These are phyloP conservation scores for Chalara sp. DNA, from an alignment of 2,329 filamentous ascomycete species.

Conservation along the genomic window DNA sequence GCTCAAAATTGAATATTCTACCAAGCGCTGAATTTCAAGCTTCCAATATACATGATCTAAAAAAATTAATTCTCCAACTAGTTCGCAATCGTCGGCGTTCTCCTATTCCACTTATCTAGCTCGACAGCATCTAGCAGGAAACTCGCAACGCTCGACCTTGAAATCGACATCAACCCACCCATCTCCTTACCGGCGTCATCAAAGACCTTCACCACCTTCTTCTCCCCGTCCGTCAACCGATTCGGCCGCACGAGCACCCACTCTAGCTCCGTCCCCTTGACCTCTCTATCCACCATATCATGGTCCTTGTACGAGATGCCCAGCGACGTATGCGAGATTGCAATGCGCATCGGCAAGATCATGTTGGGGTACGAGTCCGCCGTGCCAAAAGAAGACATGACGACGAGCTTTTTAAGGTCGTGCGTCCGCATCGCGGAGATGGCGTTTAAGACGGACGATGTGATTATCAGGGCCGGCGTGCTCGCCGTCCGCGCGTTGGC, in stretches of 20 bases:
- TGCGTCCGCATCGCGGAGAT: conserved; percentile 29
- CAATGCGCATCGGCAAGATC: conserved; percentile 32
- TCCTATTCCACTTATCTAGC: conserved; percentile 34
- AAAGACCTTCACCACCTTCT: conserved; percentile 6
- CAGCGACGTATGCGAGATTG: conserved; percentile 42
- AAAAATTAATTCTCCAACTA: conserved; percentile 15
- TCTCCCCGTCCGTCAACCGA: conserved; percentile 9
- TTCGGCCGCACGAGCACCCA: conserved; percentile 11
- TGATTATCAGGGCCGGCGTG: conserved; percentile 34
- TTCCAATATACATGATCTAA: no score
- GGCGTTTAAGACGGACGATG: conserved; percentile 33
- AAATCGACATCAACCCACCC: conserved; percentile 9
- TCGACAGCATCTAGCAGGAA: conserved; percentile 40
- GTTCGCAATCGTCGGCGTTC: conserved; percentile 40
- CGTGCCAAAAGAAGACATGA: conserved; percentile 44
- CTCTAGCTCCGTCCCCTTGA: conserved; percentile 13
- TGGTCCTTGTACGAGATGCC: conserved; percentile 40
- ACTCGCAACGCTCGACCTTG: conserved; percentile 34
- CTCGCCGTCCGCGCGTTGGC: conserved; percentile 27
- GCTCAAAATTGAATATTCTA: no score
- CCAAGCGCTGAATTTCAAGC: no score
- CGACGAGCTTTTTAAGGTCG: conserved; percentile 35
- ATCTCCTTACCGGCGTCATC: conserved; percentile 12
- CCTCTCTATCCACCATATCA: conserved; percentile 23
- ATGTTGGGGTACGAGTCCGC: conserved; percentile 37